phyloP scores from a whole-genome alignment of 805 yeast genomes.

The Saccharomycopsis sp. region DNA sequence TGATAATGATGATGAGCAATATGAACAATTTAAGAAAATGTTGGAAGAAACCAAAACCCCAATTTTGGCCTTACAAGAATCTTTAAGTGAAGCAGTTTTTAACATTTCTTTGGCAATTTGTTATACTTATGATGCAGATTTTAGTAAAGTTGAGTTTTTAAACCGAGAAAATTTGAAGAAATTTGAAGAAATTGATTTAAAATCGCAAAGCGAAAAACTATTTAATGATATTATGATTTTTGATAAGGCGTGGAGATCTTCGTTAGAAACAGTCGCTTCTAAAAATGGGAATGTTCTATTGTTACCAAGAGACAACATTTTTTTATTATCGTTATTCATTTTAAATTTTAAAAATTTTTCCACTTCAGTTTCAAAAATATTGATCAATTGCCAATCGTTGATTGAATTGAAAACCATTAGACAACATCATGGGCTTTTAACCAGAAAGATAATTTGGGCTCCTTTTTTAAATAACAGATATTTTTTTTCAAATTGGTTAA shows the following conservation, averaged over 20 bases:
- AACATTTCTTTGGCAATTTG: conserved; percentile 27
- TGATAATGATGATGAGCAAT: conserved; percentile 1
- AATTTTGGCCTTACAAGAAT: conserved; percentile 26
- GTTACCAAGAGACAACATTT: conserved; percentile 39
- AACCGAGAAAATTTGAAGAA: no score
- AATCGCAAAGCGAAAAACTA: conserved; percentile 21
- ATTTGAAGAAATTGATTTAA: conserved; percentile 21
- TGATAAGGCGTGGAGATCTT: conserved; percentile 27
- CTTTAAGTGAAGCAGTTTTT: conserved; percentile 26
- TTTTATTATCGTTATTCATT: conserved; percentile 37
- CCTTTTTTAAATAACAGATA: conserved; percentile 27
- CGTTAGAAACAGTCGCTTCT: conserved; percentile 21
- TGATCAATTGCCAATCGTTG: conserved; percentile 25
- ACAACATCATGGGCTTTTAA: conserved; percentile 25
- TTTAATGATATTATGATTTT: conserved; percentile 25
- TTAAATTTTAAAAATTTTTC: conserved; percentile 36
- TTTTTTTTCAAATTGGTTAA: conserved; percentile 27
- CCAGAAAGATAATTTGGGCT: conserved; percentile 34
- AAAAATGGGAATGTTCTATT: conserved; percentile 20
- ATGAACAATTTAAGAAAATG: neutral
- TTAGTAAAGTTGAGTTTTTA: neutral
- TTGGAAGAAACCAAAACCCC: conserved; percentile 25
- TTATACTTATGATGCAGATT: conserved; percentile 31
- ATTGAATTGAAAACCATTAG: conserved; percentile 23
- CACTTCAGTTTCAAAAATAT: conserved; percentile 24